A percentile compares a stretch with the other conserved stretches of the same genome.
Evolutionary conservation across 495 filamentous ascomycete species (phyloP).

Genomic region (Daldinia grandis): DNA sequence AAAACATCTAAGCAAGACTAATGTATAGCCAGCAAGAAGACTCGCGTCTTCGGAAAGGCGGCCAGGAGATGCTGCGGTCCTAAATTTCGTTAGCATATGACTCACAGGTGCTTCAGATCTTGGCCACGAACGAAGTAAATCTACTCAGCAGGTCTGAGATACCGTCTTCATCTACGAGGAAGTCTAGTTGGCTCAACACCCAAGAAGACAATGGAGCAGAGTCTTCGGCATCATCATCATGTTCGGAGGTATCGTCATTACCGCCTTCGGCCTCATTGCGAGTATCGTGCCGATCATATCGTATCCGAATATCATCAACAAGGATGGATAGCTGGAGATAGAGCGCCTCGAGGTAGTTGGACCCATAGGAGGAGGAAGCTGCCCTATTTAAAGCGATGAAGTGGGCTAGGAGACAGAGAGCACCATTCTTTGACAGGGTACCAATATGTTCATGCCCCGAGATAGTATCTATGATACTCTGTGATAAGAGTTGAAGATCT

Average conservation of each 20-base stretch:
- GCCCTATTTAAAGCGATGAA: constrained; percentile 76
- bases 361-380: constrained; percentile 53
- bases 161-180: constrained; percentile 51
- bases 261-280: neutral
- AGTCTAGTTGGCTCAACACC: constrained; percentile 45
- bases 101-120: constrained; percentile 23
- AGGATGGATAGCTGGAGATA: constrained; percentile 45
- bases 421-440: constrained; percentile 45
- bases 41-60: constrained; percentile 67
- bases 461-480: constrained; percentile 40
- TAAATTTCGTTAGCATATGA: constrained; percentile 23
- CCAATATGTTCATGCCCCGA: constrained; percentile 6
- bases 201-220: constrained; percentile 44
- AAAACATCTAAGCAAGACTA: constrained; percentile 87
- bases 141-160: constrained; percentile 51
- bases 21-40: constrained; percentile 82
- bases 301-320: constrained; percentile 47
- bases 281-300: constrained; percentile 38
- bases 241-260: constrained; percentile 28
- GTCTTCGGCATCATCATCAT: constrained; percentile 32
- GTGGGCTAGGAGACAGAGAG: constrained; percentile 82
- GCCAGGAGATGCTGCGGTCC: constrained; percentile 39
- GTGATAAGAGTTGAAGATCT: constrained; percentile 44
- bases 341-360: constrained; percentile 71
- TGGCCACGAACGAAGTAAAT: constrained; percentile 49